A percentile compares a stretch with the other conserved stretches of the same genome.
Conservation (phyloP, 768 basidiomycete species). For the Phanerochaete sordida region DNA sequence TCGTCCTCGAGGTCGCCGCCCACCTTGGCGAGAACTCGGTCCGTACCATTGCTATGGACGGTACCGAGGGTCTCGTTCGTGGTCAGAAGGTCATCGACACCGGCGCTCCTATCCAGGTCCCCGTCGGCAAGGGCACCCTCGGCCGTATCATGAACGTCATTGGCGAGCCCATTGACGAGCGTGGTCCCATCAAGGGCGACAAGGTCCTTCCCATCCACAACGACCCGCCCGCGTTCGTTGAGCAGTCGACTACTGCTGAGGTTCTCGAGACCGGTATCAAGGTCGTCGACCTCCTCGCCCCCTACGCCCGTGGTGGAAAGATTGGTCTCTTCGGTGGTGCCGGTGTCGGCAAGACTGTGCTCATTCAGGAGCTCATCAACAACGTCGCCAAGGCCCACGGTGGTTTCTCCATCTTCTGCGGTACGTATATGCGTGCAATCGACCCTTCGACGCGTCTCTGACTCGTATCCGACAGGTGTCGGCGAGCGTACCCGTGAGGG, state of each 20-base stretch:
- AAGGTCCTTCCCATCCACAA: slow-evolving; percentile 93
- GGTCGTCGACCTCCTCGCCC: slow-evolving; percentile 98
- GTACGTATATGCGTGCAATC: slow-evolving; percentile 38
- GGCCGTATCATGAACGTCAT: slow-evolving; percentile 99
- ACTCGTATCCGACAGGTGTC: slow-evolving; percentile 57
- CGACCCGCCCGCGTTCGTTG: slow-evolving; percentile 95
- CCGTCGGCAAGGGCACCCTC: slow-evolving; percentile 90
- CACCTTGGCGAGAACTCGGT: slow-evolving; percentile 99
- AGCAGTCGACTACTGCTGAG: slow-evolving; percentile 98
- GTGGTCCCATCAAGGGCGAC: slow-evolving; percentile 97
- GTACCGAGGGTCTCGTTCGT: slow-evolving; percentile 99
- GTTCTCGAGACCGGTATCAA: slow-evolving; percentile 99
- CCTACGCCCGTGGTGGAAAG: slow-evolving; percentile 99
- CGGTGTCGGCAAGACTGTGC: slow-evolving; percentile 99
- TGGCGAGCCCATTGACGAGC: slow-evolving; percentile 99
- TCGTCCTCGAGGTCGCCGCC: slow-evolving; percentile 98
- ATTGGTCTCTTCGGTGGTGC: slow-evolving; percentile 99
- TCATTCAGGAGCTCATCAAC: slow-evolving; percentile 99
- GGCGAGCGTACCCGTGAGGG: slow-evolving; percentile 99
- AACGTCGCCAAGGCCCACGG: slow-evolving; percentile 99
- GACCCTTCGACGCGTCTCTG: neutral
- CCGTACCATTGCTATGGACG: slow-evolving; percentile 99
- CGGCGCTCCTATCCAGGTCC: slow-evolving; percentile 93
- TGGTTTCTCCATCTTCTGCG: slow-evolving; percentile 99
- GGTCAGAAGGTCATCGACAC: slow-evolving; percentile 97